Evolutionary conservation across 1,284 basidiomycete species (phyloP).

Genomic region (Apiotrichum siamense): DNA sequence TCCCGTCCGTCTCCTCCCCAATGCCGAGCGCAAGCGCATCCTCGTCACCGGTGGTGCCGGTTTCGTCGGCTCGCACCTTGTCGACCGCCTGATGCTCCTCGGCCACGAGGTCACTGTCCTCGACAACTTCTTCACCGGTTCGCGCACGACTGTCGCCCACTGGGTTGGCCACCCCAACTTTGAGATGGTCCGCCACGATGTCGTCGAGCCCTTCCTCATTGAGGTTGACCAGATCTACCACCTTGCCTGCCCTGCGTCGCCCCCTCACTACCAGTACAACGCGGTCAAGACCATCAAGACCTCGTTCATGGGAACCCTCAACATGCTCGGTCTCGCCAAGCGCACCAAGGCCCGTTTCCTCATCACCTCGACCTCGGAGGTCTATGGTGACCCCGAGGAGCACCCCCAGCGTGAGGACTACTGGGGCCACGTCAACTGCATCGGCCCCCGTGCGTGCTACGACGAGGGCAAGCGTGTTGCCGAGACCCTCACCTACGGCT

Average conservation of each 20-base stretch:
- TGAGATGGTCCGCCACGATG: constrained; percentile 93
- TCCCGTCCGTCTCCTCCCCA: constrained; percentile 77
- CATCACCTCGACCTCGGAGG: constrained; percentile 86
- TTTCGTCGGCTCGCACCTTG: constrained; percentile 95
- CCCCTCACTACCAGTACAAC: constrained; percentile 91
- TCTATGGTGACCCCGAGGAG: constrained; percentile 94
- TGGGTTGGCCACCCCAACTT: constrained; percentile 98
- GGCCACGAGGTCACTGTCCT: constrained; percentile 96
- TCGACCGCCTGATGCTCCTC: constrained; percentile 93
- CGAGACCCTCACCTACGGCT: constrained; percentile 91
- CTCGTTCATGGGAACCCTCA: constrained; percentile 92
- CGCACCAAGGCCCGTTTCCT: constrained; percentile 94
- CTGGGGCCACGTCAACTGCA: constrained; percentile 98
- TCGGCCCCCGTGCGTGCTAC: constrained; percentile 94
- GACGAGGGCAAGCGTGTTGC: constrained; percentile 96
- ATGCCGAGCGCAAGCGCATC: constrained; percentile 73
- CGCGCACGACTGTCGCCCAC: constrained; percentile 79
- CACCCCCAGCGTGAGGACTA: constrained; percentile 94
- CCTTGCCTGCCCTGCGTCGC: constrained; percentile 90
- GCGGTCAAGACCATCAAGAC: constrained; percentile 97
- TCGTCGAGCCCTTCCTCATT: constrained; percentile 93
- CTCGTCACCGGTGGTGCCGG: constrained; percentile 89
- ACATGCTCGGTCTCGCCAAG: constrained; percentile 98
- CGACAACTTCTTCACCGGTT: constrained; percentile 98
- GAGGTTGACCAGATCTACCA: constrained; percentile 98